Conservation (phyloP, 495 filamentous ascomycete genomes). For the Penicillium herquei region DNA sequence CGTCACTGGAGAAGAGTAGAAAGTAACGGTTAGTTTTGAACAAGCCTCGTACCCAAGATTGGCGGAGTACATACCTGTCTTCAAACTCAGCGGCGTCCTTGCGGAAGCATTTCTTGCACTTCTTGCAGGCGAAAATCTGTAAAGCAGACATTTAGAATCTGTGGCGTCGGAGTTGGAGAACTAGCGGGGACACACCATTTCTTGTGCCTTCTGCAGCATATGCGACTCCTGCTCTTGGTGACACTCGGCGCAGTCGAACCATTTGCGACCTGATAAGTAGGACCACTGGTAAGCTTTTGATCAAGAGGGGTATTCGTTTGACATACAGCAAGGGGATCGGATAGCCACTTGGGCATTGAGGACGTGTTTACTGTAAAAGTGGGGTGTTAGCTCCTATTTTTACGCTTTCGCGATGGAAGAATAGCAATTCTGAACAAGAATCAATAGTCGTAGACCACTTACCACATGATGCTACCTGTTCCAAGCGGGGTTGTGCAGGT, state of each 20-base stretch:
- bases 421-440: conserved; percentile 1
- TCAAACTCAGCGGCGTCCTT: conserved; percentile 91
- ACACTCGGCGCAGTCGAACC: conserved; percentile 98
- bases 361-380: conserved; percentile 77
- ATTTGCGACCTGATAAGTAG: conserved; percentile 64
- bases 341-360: conserved; percentile 97
- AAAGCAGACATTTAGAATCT: conserved; percentile 3
- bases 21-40: background rate
- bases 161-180: background rate
- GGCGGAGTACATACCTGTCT: conserved; percentile 56
- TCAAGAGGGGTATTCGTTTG: background rate
- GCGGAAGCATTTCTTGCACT: conserved; percentile 96
- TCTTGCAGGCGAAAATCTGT: conserved; percentile 87
- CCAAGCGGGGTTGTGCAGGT: background rate
- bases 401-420: background rate
- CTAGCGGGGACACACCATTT: conserved; percentile 61
- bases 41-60: background rate
- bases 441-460: conserved; percentile 47
- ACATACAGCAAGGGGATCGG: conserved; percentile 88
- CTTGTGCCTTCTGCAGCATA: conserved; percentile 67
- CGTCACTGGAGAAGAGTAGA: conserved; percentile 60
- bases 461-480: conserved; percentile 25
- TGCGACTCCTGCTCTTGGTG: conserved; percentile 81
- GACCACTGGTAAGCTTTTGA: background rate
- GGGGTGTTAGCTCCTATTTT: conserved; percentile 13